phyloP scores from a whole-genome alignment of 352 stramenopile genomes.

The Pythium dissimile region DNA sequence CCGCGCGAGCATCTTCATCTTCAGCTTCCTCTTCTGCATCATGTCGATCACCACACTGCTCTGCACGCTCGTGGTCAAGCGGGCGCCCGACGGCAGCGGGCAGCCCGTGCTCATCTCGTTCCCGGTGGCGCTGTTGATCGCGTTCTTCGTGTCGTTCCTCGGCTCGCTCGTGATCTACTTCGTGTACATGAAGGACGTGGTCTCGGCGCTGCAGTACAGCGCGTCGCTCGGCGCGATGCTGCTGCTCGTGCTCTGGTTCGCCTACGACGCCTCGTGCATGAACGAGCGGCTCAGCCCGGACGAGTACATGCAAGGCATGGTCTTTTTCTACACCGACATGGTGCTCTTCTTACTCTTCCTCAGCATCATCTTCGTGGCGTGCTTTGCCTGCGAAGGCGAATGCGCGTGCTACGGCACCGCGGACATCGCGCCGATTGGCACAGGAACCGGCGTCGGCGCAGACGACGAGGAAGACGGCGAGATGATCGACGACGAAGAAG shows the following conservation, averaged over 20 bases:
- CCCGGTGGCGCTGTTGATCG: constrained; percentile 42
- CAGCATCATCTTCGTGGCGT: constrained; percentile 74
- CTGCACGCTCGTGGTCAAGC: constrained; percentile 45
- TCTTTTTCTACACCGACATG: constrained; percentile 85
- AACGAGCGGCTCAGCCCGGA: constrained; percentile 71
- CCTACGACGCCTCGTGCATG: constrained; percentile 74
- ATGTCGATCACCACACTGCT: constrained; percentile 59
- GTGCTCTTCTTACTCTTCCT: constrained; percentile 77
- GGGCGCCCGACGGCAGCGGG: constrained; percentile 27
- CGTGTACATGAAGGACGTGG: constrained; percentile 42
- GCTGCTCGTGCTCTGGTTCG: constrained; percentile 78
- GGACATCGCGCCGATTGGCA: constrained; percentile 54
- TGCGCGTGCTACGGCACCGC: constrained; percentile 70
- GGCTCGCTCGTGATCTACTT: constrained; percentile 63
- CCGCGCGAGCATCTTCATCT: constrained; percentile 63
- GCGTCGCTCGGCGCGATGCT: constrained; percentile 51
- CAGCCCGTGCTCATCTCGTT: constrained; percentile 53
- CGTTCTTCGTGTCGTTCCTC: constrained; percentile 56
- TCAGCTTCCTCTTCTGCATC: constrained; percentile 53
- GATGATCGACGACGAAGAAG: constrained; percentile 26
- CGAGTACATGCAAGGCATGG: constrained; percentile 83
- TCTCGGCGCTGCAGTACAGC: constrained; percentile 53
- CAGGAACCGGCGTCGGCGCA: constrained; percentile 17
- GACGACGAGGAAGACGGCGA: constrained; percentile 25
- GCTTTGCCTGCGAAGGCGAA: constrained; percentile 73